These are phyloP conservation scores for Nicotiana otophora DNA, from an alignment of 257 asterid species.

Conservation along the genomic window DNA sequence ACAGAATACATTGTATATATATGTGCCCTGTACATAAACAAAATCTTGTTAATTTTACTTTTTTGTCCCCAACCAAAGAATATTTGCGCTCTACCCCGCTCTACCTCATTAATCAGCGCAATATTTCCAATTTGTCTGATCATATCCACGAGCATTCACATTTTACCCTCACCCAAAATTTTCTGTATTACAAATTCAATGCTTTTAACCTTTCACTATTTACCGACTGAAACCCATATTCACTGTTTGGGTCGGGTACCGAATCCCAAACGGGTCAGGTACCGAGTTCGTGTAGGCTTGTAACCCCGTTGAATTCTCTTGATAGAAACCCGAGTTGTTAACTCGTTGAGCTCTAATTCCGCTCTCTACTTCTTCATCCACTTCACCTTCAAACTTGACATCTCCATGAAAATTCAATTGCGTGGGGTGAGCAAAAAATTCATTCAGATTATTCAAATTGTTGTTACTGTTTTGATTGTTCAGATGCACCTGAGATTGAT, in stretches of 20 bases:
- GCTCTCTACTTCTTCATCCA: slow-evolving; percentile 52
- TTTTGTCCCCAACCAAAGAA: background rate
- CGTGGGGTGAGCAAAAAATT: background rate
- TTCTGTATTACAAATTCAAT: background rate
- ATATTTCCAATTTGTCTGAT: background rate
- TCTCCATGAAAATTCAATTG: slow-evolving; percentile 10
- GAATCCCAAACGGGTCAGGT: slow-evolving; percentile 43
- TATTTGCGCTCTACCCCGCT: background rate
- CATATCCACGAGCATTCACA: background rate
- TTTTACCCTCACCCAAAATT: background rate
- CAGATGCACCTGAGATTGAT: background rate
- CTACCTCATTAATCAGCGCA: background rate
- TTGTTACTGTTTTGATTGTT: slow-evolving; percentile 8
- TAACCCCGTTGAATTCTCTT: slow-evolving; percentile 19
- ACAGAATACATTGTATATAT: background rate
- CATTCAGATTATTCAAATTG: background rate
- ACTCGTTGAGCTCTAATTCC: slow-evolving; percentile 27
- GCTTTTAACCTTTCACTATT: slow-evolving; percentile 4
- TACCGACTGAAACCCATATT: slow-evolving; percentile 44
- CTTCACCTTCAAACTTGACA: background rate
- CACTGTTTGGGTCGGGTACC: slow-evolving; percentile 41
- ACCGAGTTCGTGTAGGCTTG: slow-evolving; percentile 11
- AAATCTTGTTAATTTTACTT: background rate
- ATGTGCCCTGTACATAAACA: background rate
- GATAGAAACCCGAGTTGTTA: slow-evolving; percentile 28